Percentiles rank a stretch among this genome's conserved stretches.
Conservation (phyloP, 23 red algal species). For the Pyropia haitanensis region DNA sequence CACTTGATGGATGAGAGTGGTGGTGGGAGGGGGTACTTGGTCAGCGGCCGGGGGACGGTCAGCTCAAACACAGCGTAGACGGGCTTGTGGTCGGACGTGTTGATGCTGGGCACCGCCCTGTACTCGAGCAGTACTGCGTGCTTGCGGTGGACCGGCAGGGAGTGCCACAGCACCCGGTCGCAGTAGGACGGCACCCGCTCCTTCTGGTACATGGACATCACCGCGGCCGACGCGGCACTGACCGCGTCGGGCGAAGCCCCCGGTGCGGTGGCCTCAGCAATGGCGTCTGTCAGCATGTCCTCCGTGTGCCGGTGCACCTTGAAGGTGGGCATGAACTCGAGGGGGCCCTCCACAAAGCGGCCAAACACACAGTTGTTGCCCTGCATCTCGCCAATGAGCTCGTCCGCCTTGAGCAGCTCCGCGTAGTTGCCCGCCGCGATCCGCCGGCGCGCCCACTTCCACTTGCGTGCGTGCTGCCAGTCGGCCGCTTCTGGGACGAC, state of each 20-base stretch:
- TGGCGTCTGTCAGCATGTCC: not conserved
- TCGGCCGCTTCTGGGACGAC: conserved; percentile 30
- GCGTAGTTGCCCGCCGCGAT: conserved; percentile 33
- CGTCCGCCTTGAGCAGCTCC: conserved; percentile 48
- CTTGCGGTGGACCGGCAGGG: conserved; percentile 21
- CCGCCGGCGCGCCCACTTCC: conserved; percentile 18
- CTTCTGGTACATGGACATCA: conserved; percentile 16
- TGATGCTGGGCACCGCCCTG: conserved; percentile 9
- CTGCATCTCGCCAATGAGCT: conserved; percentile 54
- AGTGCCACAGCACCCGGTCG: conserved; percentile 72
- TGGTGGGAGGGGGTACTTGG: conserved; percentile 1
- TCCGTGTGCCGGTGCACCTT: conserved; percentile 47
- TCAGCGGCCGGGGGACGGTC: not conserved
- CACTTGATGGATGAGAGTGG: conserved; percentile 12
- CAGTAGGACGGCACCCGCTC: conserved; percentile 47
- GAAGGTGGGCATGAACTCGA: conserved; percentile 84
- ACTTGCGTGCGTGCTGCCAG: conserved; percentile 32
- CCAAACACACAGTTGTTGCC: conserved; percentile 39
- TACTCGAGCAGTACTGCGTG: conserved; percentile 26
- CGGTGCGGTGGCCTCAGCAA: no score
- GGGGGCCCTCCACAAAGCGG: conserved; percentile 59
- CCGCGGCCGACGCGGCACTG: no score
- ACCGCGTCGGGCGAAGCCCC: no score
- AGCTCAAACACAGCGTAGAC: conserved; percentile 57
- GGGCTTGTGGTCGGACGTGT: conserved; percentile 63